Conservation (phyloP, 192 early-diverging fungal species). For the Phycomyces blakesleeanus region DNA sequence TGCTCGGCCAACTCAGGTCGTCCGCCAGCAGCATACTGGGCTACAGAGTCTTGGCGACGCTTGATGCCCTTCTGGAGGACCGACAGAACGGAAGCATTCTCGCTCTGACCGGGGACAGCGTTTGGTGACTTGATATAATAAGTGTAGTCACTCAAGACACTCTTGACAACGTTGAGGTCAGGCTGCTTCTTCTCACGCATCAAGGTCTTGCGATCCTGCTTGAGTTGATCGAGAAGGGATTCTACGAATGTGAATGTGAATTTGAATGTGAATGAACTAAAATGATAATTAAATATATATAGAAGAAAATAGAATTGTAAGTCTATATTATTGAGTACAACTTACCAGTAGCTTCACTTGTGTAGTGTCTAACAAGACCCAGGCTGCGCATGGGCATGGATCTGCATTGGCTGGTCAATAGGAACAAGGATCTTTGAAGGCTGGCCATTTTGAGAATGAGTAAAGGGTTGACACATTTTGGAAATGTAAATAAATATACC, state of each 20-base stretch:
- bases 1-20: slow-evolving; percentile 69
- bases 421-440: too few species aligned
- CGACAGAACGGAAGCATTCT: slow-evolving; percentile 56
- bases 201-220: slow-evolving; percentile 72
- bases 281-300: too few species aligned
- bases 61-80: slow-evolving; percentile 81
- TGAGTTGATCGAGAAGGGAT: slow-evolving; percentile 46
- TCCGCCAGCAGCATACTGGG: slow-evolving; percentile 59
- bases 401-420: too few species aligned
- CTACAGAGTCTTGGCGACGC: slow-evolving; percentile 73
- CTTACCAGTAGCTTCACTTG: too few species aligned
- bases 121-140: slow-evolving; percentile 69
- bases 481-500: not conserved
- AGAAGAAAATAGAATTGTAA: too few species aligned
- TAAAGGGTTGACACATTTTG: too few species aligned
- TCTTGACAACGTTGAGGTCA: slow-evolving; percentile 60
- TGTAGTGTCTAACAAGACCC: too few species aligned
- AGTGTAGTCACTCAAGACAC: slow-evolving; percentile 73
- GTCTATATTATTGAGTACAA: too few species aligned
- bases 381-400: too few species aligned
- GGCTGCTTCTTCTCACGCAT: slow-evolving; percentile 76
- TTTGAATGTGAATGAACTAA: too few species aligned
- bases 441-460: too few species aligned
- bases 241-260: too few species aligned
- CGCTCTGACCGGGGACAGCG: slow-evolving; percentile 36